Evolutionary conservation across 495 filamentous ascomycete genomes (phyloP).

Genomic region (Xylaria flabelliformis): DNA sequence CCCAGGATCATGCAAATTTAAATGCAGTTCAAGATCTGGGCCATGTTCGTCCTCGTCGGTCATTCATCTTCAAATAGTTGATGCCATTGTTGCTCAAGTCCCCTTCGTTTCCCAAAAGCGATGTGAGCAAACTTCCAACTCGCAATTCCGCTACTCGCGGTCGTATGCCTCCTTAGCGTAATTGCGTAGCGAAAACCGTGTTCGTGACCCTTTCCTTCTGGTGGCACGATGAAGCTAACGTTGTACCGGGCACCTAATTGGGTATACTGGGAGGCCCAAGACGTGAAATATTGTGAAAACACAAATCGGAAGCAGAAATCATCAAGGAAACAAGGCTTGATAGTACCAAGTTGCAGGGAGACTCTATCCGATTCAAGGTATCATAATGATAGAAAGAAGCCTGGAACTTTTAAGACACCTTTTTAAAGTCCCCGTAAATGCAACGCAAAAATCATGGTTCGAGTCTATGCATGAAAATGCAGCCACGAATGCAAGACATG

Average conservation of each 20-base stretch:
- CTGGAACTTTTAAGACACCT: slow-evolving; percentile 54
- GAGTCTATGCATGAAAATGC: slow-evolving; percentile 46
- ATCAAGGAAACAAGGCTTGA: slow-evolving; percentile 33
- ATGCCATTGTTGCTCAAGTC: not conserved
- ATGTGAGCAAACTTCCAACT: slow-evolving; percentile 4
- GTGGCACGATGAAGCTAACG: slow-evolving; percentile 14
- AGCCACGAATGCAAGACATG: slow-evolving; percentile 43
- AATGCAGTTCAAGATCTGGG: slow-evolving; percentile 3
- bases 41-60: slow-evolving; percentile 7
- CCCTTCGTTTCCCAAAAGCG: not conserved
- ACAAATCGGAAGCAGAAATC: slow-evolving; percentile 31
- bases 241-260: slow-evolving; percentile 2
- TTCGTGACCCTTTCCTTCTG: not conserved
- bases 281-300: slow-evolving; percentile 34
- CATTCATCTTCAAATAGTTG: not conserved
- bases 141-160: not conserved
- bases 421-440: slow-evolving; percentile 55
- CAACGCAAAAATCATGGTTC: slow-evolving; percentile 45
- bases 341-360: slow-evolving; percentile 37
- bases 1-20: not conserved
- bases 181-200: not conserved
- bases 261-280: slow-evolving; percentile 16
- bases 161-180: not conserved
- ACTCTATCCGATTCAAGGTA: slow-evolving; percentile 47
- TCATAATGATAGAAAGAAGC: slow-evolving; percentile 45